These are phyloP conservation scores for Davidsoniella australis DNA, from an alignment of 2,329 filamentous ascomycete species.

Conservation along the genomic window DNA sequence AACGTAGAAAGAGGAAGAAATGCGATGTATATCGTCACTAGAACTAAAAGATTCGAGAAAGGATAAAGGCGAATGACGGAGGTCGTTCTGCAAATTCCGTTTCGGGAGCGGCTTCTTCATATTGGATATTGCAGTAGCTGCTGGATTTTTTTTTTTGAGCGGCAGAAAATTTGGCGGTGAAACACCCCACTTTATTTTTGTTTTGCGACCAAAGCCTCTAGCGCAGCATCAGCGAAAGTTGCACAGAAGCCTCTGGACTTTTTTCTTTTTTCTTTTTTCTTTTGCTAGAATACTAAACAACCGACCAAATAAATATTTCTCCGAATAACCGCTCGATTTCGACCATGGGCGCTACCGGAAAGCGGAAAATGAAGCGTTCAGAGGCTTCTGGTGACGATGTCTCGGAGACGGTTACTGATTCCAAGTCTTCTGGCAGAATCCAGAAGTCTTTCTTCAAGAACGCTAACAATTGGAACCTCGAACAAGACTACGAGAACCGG, in stretches of 20 bases:
- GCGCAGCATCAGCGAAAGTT: neutral
- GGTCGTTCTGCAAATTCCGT: neutral
- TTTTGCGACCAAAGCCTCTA: conserved; percentile 8
- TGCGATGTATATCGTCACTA: neutral
- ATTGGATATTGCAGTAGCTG: conserved; percentile 4
- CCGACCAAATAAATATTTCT: neutral
- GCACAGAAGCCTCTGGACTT: neutral
- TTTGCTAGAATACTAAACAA: neutral
- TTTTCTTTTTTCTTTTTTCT: neutral
- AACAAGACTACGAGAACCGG: conserved; percentile 75
- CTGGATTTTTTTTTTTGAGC: conserved; percentile 12
- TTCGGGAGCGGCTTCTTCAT: conserved; percentile 9
- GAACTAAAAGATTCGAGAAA: conserved; percentile 3
- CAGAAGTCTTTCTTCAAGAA: conserved; percentile 53
- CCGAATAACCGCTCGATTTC: neutral
- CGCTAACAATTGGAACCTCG: conserved; percentile 73
- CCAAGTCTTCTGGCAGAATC: conserved; percentile 22
- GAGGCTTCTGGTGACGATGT: conserved; percentile 1
- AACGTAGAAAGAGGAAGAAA: neutral
- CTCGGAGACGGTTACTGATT: neutral
- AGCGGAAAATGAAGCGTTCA: conserved; percentile 10
- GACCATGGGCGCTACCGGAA: conserved; percentile 5
- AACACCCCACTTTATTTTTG: conserved; percentile 10
- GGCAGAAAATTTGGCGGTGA: conserved; percentile 19
- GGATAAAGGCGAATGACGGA: neutral